Conservation (phyloP, 176 grass and related monocot species). For the Chrysopogon serrulatus region DNA sequence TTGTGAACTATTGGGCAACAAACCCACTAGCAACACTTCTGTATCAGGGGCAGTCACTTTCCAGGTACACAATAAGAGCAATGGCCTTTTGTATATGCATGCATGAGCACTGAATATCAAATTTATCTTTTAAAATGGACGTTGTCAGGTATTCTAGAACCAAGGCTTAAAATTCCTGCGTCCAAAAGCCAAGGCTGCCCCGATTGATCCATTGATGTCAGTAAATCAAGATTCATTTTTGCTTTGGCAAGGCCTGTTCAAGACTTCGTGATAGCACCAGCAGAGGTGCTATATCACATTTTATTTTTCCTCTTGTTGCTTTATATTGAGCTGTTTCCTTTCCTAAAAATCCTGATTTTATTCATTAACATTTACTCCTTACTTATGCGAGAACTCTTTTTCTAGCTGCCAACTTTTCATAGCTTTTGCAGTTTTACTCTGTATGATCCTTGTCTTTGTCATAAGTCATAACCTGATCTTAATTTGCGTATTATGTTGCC, state of each 20-base stretch:
- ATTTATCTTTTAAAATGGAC: conserved; percentile 12
- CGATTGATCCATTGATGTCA: conserved; percentile 66
- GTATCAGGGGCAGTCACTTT: conserved; percentile 50
- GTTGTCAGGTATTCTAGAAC: conserved; percentile 68
- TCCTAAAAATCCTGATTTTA: not conserved
- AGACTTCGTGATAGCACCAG: conserved; percentile 27
- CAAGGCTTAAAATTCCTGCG: conserved; percentile 62
- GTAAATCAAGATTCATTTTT: conserved; percentile 64
- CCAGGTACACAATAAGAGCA: conserved; percentile 51
- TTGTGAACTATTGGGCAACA: conserved; percentile 70
- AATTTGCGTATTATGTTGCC: not conserved
- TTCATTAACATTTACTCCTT: not conserved
- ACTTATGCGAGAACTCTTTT: not conserved
- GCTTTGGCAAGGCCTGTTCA: conserved; percentile 62
- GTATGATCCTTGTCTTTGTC: not conserved
- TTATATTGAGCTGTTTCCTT: not conserved
- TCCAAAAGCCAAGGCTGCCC: conserved; percentile 48
- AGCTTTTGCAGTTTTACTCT: not conserved
- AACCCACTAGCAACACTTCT: conserved; percentile 62
- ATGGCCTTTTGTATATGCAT: conserved; percentile 1
- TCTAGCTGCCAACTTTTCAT: not conserved
- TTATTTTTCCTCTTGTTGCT: not conserved
- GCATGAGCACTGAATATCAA: not conserved
- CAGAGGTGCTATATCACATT: conserved; percentile 25
- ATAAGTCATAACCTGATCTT: not conserved